A percentile compares a stretch with the other conserved stretches of the same genome.
Evolutionary conservation across 2,329 filamentous ascomycete genomes (phyloP).

Genomic region (Fusarium sacchari): DNA sequence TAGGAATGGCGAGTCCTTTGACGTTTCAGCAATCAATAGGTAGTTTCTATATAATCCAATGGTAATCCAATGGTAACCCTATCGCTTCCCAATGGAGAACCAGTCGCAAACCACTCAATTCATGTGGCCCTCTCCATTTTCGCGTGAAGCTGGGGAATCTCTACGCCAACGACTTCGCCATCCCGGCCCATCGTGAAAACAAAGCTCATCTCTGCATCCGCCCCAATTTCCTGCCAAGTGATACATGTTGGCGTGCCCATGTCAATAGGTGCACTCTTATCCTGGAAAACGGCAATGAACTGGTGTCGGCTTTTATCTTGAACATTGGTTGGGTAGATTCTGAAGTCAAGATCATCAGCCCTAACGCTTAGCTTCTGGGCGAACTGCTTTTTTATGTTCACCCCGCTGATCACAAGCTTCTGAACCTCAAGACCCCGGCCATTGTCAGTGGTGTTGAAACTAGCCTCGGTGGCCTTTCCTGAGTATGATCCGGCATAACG

Average conservation of each 20-base stretch:
- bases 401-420: conserved; percentile 12
- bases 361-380: conserved; percentile 38
- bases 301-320: conserved; percentile 31
- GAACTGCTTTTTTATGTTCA: conserved; percentile 28
- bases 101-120: no score
- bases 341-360: conserved; percentile 40
- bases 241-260: conserved; percentile 49
- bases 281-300: conserved; percentile 47
- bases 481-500: conserved; percentile 21
- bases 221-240: conserved; percentile 44
- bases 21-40: not conserved
- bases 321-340: conserved; percentile 47
- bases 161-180: conserved; percentile 1
- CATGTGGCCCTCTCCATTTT: not conserved
- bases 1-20: not conserved
- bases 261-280: conserved; percentile 44
- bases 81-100: accelerated
- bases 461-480: not conserved
- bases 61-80: not conserved
- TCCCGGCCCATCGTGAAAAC: not conserved
- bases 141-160: conserved; percentile 4
- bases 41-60: no score
- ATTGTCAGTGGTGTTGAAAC: conserved; percentile 27
- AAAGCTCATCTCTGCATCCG: conserved; percentile 7
- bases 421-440: conserved; percentile 43